Evolutionary conservation across 768 basidiomycete species (phyloP), one percentile per base, ranked within the genome.

Genomic region (Peribolospora kevripleyi): DNA sequence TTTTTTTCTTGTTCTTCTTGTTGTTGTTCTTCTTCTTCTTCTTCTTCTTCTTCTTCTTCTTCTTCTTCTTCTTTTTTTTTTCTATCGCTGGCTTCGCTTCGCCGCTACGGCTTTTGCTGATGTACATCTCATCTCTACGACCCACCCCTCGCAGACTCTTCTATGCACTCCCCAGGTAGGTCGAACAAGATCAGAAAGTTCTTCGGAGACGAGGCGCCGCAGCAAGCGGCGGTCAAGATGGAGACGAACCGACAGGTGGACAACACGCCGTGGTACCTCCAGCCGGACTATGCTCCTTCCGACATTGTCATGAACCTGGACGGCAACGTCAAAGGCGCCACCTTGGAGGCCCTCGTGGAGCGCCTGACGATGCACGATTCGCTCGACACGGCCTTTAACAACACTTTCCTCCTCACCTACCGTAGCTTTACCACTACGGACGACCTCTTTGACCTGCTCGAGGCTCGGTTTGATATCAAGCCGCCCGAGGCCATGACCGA

Each of bases 321-420:
- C 63, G 80, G 81, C 37, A 73, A 76, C 49, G 80, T 97, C 54
- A 76, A 81, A 47, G 93, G 82, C 39, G 93, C 88, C 3, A 87
- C 88, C 0, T 73, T 90, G 1, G 69, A 76, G 14, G 86, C 87
- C 3, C 70, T 97, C 8, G 80, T 95, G 2, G 87, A 88, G 64
- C 78, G 84, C 7, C 70, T 97, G 52, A 95, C 93, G 3, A 79
- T 82, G 11, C 91, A 98, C 63, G 86, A 90, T 59, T 55, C 14
- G 37, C 54, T 53, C 82, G 82, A 93, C 66, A 74, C 79, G 0
- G 75, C 76, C 6, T 91, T 81, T 68, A 82, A 74, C 66, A 80
- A 81, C 65, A 80, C 88, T 0, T 97, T 97, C 75, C 69, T 97
- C 60, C 81, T 93, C 77, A 93, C 91, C 0, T 93, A 85, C 73